Base-by-base conservation (phyloP, 2,329 filamentous ascomycete genomes). In the Penicillium sp. region DNA sequence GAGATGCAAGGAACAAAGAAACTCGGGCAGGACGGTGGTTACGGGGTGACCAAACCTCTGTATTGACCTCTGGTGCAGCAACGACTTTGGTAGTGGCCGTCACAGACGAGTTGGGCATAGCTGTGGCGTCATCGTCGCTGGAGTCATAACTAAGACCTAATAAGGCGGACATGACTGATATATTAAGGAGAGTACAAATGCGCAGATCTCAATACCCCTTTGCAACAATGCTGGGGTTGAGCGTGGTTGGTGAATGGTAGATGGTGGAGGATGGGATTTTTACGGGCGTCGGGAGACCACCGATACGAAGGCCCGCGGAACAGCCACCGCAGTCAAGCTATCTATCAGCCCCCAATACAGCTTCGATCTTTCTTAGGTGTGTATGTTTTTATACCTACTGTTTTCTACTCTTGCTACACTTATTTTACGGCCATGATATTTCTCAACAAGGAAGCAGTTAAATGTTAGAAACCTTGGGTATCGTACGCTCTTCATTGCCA, bases 31-130 rank as follows among this genome's bases (percentile, higher is more conserved):
- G 26, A 48, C 48, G 33, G 45, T 37, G 50, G 56, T 35, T 37
- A 58, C 12, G 50, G 56, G 67, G 69, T 69, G 74, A 80, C 78
- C 79, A 79, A 80, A 82, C 80, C 78, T 82, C 79, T 78, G 79
- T 73, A 62, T 79, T 79, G 61, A 82, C 79, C 66, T 82, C 79
- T 61, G 80, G 80, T 52, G 80, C 80, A 31, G 79, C 78, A 56
- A 79, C 69, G 49, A 82, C 64, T 51, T 69, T 68, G 43, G 71
- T 71, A 47, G 74, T 67, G 52, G 69, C 61, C 33, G 72, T 65
- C 38, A 64, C 64, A 35, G 64, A 66, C 45, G 61, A 61, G 51
- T 64, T 58, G 55, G 67, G 59, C 17, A 59, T 41, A 50, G 62
- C 37, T 30, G 67, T 59, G 47, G 61, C 56, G 45, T 80, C 78